Evolutionary conservation across 176 grass and related monocot genomes (phyloP).

Genomic region (Phoenix roebelenii): DNA sequence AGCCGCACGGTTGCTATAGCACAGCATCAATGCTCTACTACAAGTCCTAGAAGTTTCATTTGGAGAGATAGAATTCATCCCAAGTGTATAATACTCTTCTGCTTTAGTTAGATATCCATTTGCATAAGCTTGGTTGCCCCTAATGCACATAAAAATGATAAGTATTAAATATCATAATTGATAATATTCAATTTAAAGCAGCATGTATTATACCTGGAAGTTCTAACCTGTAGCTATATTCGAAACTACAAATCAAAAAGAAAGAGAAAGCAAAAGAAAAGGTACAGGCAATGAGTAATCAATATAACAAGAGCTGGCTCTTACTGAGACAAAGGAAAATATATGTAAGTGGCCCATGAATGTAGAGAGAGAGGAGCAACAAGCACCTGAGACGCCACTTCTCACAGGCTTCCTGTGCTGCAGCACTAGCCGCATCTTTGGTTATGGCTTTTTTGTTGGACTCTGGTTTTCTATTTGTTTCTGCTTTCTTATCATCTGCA

Average conservation of each 20-base stretch:
- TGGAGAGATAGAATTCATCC: constrained; percentile 57
- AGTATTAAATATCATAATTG: too few species aligned
- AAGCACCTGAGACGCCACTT: constrained; percentile 83
- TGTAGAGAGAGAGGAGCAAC: background rate
- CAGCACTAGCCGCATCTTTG: constrained; percentile 25
- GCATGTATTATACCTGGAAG: background rate
- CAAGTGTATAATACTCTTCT: constrained; percentile 71
- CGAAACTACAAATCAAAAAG: too few species aligned
- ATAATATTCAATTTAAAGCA: constrained; percentile 4
- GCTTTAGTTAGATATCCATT: constrained; percentile 60
- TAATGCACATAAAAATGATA: constrained; percentile 27
- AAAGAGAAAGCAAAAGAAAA: too few species aligned
- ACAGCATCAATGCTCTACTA: constrained; percentile 58
- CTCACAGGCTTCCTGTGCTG: constrained; percentile 53
- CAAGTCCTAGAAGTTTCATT: constrained; percentile 33
- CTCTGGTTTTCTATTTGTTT: constrained; percentile 26
- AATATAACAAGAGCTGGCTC: too few species aligned
- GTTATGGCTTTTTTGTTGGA: constrained; percentile 15
- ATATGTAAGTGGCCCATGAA: too few species aligned
- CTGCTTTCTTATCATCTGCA: constrained; percentile 24
- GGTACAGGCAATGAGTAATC: too few species aligned
- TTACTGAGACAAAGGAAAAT: too few species aligned
- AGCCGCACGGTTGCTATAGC: constrained; percentile 94
- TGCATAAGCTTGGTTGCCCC: constrained; percentile 75
- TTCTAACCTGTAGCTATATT: too few species aligned